Evolutionary conservation across 768 basidiomycete species (phyloP), one percentile per base, ranked within the genome.

Genomic region (Boletus speciosus): DNA sequence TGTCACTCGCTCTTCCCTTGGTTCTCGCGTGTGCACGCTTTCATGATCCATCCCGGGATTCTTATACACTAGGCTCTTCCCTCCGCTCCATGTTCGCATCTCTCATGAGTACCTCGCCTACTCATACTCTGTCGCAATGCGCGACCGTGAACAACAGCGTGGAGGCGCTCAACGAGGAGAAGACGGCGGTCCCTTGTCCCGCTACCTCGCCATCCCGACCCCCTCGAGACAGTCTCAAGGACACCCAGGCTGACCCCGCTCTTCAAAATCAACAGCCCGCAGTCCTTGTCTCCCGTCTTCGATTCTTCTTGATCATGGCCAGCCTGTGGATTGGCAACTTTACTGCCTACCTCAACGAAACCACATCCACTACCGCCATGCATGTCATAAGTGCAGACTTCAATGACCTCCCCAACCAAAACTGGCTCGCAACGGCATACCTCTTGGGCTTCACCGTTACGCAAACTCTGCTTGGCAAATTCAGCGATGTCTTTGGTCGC

Each of bases 391-490:
- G 69, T 14, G 65, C 65, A 16, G 60, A 71, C 27, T 69, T 71
- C 35, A 23, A 56, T 11, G 62, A 58, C 8, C 62, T 72, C 21
- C 47, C 71, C 1, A 71, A 67, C 60, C 70, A 71, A 25, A 71
- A 71, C 47, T 71, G 70, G 70, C 59, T 71, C 34, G 70, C 70
- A 3, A 71, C 70, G 0, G 66, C 70, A 5, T 71, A 71, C 54
- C 56, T 71, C 54, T 51, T 71, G 60, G 70, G 70, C 29, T 71
- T 71, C 41, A 71, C 72, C 40, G 72, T 73, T 57, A 71, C 72
- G 0, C 70, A 71, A 43, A 71, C 66, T 0, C 54, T 71, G 1
- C 70, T 71, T 10, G 70, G 70, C 51, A 66, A 60, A 35, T 72
- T 71, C 49, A 69, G 72, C 39, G 70, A 71, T 29, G 68, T 71